These are phyloP conservation scores for Leucogyrophana mollusca DNA, from an alignment of 768 basidiomycete species.

Conservation along the genomic window DNA sequence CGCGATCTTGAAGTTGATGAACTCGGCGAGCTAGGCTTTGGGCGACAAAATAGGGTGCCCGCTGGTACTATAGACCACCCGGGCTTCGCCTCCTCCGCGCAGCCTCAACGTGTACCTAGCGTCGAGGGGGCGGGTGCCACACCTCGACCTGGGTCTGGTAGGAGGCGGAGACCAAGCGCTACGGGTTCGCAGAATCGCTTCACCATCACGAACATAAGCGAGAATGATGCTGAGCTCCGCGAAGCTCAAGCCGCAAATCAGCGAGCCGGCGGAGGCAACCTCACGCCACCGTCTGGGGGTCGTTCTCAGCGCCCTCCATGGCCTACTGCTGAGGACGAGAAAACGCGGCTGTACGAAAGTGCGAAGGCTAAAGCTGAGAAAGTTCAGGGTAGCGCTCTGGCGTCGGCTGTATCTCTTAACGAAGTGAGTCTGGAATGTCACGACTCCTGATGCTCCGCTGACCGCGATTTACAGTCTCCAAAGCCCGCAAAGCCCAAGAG, in stretches of 20 bases:
- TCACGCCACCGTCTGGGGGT: constrained; percentile 27
- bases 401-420: constrained; percentile 21
- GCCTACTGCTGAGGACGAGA: constrained; percentile 45
- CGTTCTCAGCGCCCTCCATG: constrained; percentile 12
- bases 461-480: constrained; percentile 8
- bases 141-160: background rate
- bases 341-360: constrained; percentile 35
- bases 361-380: constrained; percentile 39
- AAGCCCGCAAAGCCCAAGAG: constrained; percentile 13
- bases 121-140: too few species aligned
- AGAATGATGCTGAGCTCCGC: constrained; percentile 28
- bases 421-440: constrained; percentile 19
- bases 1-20: constrained; percentile 17
- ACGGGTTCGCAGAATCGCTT: constrained; percentile 30
- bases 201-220: constrained; percentile 41
- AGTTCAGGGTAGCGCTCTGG: constrained; percentile 34
- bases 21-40: constrained; percentile 14
- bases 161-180: constrained; percentile 34
- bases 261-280: constrained; percentile 10
- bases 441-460: background rate
- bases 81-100: constrained; percentile 20
- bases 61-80: constrained; percentile 26
- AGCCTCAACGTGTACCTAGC: constrained; percentile 6
- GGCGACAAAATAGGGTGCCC: background rate
- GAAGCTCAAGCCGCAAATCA: constrained; percentile 45